phyloP scores from a whole-genome alignment of 345 rosid species.

The Microcos paniculata region DNA sequence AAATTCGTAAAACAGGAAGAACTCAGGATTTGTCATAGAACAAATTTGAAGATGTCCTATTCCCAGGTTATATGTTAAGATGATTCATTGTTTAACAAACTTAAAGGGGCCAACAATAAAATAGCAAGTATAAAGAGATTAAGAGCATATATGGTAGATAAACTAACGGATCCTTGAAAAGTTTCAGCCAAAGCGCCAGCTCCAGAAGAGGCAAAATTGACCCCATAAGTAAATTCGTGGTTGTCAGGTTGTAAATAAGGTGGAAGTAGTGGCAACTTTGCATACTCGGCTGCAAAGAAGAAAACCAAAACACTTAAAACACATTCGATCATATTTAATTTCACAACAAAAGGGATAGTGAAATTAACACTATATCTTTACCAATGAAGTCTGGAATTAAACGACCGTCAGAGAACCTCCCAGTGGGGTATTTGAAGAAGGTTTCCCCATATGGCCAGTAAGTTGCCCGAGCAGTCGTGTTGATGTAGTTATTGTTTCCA shows the following conservation, averaged over 20 bases:
- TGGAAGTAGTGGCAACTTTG: conserved; percentile 30
- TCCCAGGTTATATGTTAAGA: too few relatives aligned
- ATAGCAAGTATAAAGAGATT: background rate
- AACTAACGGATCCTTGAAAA: conserved; percentile 29
- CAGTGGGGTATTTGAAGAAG: conserved; percentile 24
- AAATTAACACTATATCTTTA: background rate
- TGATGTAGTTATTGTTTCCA: conserved; percentile 29
- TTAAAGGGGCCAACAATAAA: background rate
- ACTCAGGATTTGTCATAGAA: background rate
- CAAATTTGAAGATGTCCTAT: background rate
- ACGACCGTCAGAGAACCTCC: conserved; percentile 26
- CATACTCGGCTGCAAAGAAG: conserved; percentile 26
- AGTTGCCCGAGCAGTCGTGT: conserved; percentile 19
- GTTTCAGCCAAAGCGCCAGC: conserved; percentile 48
- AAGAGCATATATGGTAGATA: background rate
- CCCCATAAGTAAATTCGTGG: conserved; percentile 28
- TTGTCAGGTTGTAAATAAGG: conserved; percentile 34
- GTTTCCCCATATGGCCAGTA: conserved; percentile 27
- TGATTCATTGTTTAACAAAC: background rate
- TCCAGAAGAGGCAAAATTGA: conserved; percentile 46
- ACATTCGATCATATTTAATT: too few relatives aligned
- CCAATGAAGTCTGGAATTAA: conserved; percentile 29
- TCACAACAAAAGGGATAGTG: background rate
- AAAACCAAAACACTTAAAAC: background rate
- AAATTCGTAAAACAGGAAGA: background rate